Evolutionary conservation across 177 flowering plant genomes (phyloP), one percentile per base, ranked within the genome.

Genomic region (Telopea speciosissima): DNA sequence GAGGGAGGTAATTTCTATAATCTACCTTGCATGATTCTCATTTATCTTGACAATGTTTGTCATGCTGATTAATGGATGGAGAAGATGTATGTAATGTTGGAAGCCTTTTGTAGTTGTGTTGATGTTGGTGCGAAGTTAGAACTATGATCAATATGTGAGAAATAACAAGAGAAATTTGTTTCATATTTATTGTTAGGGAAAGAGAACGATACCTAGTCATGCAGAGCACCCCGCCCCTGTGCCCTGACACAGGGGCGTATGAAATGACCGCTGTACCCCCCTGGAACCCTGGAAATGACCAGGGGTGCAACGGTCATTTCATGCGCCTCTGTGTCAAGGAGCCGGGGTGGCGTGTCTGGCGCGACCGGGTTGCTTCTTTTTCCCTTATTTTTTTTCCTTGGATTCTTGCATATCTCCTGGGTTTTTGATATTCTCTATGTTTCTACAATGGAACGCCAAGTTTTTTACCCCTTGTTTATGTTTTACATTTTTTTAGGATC

Each of bases 1-100:
- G 23, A 83, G 86, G 33, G 91, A 92, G 95, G 98, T 94, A 83
- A 63, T 58, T 58, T 8, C 40, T 58, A 17, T 58, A 49, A 12
- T 13, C 54, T 49, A 12, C 14, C 19, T 12, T 49, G 3, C 54
- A 49, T 49, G 54, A 36, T 36, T 5, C 40, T 16, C 54, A 49
- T 49, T 12, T 49, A 49, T 49, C 54, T 49, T 8, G 31, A 28
- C 49, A 66, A 58, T 33, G 40, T 52, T 58, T 16, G 63, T n/a
- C 40, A 5, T 24, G 23, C 44, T 56, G n/a, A 58, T 72, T 68
- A 10, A 45, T 70, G 9, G 44, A 25, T 1, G 23, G 19, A 7
- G 44, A 68, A 52, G 25, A 61, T 61, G 23, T 40, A 8, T 52
- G 42, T 66, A 28, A n/a, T 70, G 5, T 8, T 31, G 0, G 56